These are phyloP conservation scores for Penicillium digitatum DNA, from an alignment of 2,329 filamentous ascomycete species.

Conservation along the genomic window DNA sequence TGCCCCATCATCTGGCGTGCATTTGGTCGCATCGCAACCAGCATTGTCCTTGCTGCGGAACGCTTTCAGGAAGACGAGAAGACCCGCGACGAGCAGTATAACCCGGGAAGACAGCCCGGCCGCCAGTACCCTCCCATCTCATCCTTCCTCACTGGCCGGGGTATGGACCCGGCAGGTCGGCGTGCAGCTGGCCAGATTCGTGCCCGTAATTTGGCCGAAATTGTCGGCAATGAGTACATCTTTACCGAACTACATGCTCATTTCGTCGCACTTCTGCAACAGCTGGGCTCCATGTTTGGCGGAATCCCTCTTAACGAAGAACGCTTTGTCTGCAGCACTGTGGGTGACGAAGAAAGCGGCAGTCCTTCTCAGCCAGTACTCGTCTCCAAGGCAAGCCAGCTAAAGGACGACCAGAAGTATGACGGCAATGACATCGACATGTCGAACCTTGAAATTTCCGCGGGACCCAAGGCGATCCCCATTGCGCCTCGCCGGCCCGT, in stretches of 20 bases:
- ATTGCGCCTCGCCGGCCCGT: constrained; percentile 36
- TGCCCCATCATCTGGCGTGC: constrained; percentile 50
- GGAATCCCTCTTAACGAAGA: constrained; percentile 43
- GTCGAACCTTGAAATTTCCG: constrained; percentile 32
- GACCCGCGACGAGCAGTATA: constrained; percentile 39
- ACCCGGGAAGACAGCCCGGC: constrained; percentile 23
- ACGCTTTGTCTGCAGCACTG: constrained; percentile 40
- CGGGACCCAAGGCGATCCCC: constrained; percentile 38
- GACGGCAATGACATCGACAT: constrained; percentile 33
- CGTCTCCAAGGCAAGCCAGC: constrained; percentile 18
- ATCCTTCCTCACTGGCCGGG: constrained; percentile 56
- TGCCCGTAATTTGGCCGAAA: constrained; percentile 55
- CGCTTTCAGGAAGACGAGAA: constrained; percentile 45
- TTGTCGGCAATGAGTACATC: constrained; percentile 56
- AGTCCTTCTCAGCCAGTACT: constrained; percentile 24
- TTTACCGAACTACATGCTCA: constrained; percentile 56
- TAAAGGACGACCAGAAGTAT: constrained; percentile 21
- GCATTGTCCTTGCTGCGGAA: constrained; percentile 48
- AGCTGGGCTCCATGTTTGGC: constrained; percentile 46
- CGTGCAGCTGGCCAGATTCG: constrained; percentile 52
- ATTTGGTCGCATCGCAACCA: constrained; percentile 53
- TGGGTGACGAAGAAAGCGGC: constrained; percentile 29
- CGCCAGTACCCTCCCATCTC: constrained; percentile 54
- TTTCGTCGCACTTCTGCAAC: constrained; percentile 51
- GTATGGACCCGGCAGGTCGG: constrained; percentile 54